phyloP scores from a whole-genome alignment of 2,329 filamentous ascomycete genomes.

The Pseudogymnoascus sp. region DNA sequence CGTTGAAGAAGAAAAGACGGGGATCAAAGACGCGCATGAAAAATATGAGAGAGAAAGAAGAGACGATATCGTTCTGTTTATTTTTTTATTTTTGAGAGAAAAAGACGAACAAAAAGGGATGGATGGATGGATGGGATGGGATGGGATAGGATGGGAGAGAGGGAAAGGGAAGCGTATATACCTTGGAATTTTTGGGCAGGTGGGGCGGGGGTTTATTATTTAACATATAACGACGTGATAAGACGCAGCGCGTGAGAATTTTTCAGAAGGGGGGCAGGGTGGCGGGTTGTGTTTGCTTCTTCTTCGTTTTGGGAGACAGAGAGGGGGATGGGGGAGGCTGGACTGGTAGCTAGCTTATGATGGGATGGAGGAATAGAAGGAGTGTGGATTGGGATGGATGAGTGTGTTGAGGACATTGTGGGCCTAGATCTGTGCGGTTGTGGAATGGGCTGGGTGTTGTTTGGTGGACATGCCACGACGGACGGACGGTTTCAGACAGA shows the following conservation, averaged over 20 bases:
- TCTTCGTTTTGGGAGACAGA: neutral
- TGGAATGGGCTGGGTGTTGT: no score
- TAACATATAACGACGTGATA: constrained; percentile 1
- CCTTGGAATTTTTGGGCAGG: neutral
- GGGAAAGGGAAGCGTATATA: neutral
- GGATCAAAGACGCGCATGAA: no score
- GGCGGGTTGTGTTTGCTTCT: neutral
- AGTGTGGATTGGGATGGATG: neutral
- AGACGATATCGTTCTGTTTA: neutral
- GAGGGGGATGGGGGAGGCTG: neutral
- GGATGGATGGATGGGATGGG: neutral
- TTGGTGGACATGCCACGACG: no score
- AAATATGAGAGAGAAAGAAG: neutral
- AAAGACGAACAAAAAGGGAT: neutral
- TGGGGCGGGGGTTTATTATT: neutral
- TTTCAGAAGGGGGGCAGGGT: neutral
- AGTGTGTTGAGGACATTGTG: no score
- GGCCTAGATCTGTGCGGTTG: no score
- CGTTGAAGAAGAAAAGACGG: no score
- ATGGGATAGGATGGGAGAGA: no score
- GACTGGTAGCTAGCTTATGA: neutral
- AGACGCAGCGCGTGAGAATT: neutral
- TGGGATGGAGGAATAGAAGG: neutral
- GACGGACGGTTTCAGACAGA: no score
- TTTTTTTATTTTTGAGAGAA: neutral